Base-by-base conservation (phyloP, 2,329 filamentous ascomycete genomes). In the Fusarium tupiense region DNA sequence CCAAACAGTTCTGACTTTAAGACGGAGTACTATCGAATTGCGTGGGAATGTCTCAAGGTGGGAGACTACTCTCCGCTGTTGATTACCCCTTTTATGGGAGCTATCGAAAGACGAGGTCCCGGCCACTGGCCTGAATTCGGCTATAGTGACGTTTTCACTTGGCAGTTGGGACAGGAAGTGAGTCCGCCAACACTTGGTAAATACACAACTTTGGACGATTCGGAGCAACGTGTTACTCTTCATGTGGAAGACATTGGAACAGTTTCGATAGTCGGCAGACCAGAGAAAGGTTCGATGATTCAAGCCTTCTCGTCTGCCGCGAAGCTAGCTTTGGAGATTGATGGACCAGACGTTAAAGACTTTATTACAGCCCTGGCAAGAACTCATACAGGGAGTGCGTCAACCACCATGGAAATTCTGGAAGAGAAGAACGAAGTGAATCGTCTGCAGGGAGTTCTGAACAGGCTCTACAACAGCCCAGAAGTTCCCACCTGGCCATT, bases 111-210 rank as follows among this genome's bases (percentile, higher is more conserved):
- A 2, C 9, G 43, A 10, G 61, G 61, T 5, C 54, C 43, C 6
- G 8, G 9, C 2, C 54, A 37, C 7, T 61, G 54, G 61, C 61
- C 54, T 1, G 61, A 61, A 2, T 61, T 61, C n/a, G n/a, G 26
- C 1, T 12, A 61, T 2, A 33, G 19, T 24, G 43, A 64, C 9
- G 35, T 64, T 17, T 37, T 41, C 3, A 64, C 54, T 3, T 61
- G 37, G 54, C n/a, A 37, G 5, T 14, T 64, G 8, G 41, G 11
- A 12, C 19, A 49, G 8, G 61, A 64, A 20, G 46, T 9, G 22
- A 2, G 1, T 4, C 43, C 43, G 4, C 61, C 54, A 5, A 6
- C 2, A 4, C 2, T 49, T 2, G 11, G 9, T 2, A n/a, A 12
- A 1, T 9, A 61, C 11, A 31, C 20, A 20, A 17, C 2, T 2